These are phyloP conservation scores for Thymus mandschuricus DNA, from an alignment of 257 asterid genomes.

Conservation along the genomic window DNA sequence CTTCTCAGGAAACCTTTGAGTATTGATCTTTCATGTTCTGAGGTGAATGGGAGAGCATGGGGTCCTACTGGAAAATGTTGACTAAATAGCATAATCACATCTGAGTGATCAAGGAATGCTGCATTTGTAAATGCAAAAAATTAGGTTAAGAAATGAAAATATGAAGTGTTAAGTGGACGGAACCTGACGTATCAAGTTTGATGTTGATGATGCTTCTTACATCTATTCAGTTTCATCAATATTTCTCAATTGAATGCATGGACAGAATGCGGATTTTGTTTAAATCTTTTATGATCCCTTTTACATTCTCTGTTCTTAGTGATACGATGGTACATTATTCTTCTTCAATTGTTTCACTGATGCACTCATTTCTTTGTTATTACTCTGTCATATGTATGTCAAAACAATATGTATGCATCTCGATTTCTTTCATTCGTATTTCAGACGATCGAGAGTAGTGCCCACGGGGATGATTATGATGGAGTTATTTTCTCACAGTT, in stretches of 20 bases:
- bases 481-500: conserved; percentile 97
- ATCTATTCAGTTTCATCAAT: conserved; percentile 10
- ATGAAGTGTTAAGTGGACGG: conserved; percentile 7
- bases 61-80: conserved; percentile 11
- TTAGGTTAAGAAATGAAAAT: conserved; percentile 9
- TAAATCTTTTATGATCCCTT: neutral
- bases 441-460: conserved; percentile 98
- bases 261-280: neutral
- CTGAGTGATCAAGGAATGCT: neutral
- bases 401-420: conserved; percentile 8
- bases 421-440: conserved; percentile 18
- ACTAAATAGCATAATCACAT: conserved; percentile 10
- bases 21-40: conserved; percentile 9
- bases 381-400: conserved; percentile 26
- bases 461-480: conserved; percentile 94
- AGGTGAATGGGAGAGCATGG: conserved; percentile 16
- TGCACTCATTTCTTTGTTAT: too few species aligned
- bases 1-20: conserved; percentile 14
- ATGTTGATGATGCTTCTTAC: neutral
- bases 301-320: conserved; percentile 15
- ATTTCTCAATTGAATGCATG: conserved; percentile 19
- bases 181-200: neutral
- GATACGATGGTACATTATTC: conserved; percentile 11
- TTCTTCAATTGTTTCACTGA: too few species aligned
- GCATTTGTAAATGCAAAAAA: neutral